Evolutionary conservation across 2,329 filamentous ascomycete genomes (phyloP).

Genomic region (Epichloe amarillans): DNA sequence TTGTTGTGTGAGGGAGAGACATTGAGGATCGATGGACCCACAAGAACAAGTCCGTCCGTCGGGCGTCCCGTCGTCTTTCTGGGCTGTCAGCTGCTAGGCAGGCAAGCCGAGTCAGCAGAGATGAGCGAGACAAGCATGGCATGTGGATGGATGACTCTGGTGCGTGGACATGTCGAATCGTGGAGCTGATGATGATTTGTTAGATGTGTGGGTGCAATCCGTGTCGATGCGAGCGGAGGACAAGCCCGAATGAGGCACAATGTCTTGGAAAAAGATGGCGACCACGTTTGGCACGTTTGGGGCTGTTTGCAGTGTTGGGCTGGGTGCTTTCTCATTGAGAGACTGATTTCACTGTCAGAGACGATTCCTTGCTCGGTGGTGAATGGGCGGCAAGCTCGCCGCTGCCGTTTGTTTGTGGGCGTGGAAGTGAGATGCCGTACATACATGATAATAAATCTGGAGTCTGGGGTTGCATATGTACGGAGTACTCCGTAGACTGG

Average conservation of each 20-base stretch:
- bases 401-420: background rate
- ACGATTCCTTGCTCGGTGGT: background rate
- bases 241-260: background rate
- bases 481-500: background rate
- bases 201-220: too few relatives aligned
- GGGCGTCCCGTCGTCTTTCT: background rate
- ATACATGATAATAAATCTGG: background rate
- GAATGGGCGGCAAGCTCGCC: background rate
- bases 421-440: background rate
- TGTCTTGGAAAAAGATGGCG: conserved; percentile 1
- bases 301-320: background rate
- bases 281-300: background rate
- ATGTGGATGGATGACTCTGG: conserved; percentile 1
- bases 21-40: conserved; percentile 4
- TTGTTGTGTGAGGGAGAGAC: conserved; percentile 4
- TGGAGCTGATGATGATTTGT: background rate
- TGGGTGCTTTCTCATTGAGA: background rate
- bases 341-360: background rate
- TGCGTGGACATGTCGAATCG: background rate
- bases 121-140: background rate
- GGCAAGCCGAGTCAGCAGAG: conserved; percentile 2
- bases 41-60: background rate
- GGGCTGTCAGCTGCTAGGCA: background rate
- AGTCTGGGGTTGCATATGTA: background rate
- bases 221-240: background rate